Percentiles rank a stretch among this genome's conserved stretches.
These are phyloP conservation scores for Gossypium raimondii DNA, from an alignment of 345 rosid genomes.

Conservation along the genomic window DNA sequence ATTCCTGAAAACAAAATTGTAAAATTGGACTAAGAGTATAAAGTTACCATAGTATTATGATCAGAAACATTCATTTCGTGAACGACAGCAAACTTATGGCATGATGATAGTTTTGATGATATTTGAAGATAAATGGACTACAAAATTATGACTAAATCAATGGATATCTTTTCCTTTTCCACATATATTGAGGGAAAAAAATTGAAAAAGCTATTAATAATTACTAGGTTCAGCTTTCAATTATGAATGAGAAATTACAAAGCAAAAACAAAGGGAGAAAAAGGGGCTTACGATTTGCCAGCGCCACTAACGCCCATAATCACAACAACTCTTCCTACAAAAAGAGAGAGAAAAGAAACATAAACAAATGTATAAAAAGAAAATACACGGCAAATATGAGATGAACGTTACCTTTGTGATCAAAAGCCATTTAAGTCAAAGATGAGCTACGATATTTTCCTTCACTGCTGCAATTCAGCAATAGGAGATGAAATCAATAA, in stretches of 20 bases:
- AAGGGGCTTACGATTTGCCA: conserved; percentile 3
- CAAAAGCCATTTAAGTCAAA: not conserved
- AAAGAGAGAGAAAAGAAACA: not conserved
- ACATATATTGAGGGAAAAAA: not conserved
- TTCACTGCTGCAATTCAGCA: not conserved
- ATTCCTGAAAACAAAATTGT: not conserved
- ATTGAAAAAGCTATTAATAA: not conserved
- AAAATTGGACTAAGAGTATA: not conserved
- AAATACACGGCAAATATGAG: not conserved
- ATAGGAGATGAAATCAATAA: not conserved
- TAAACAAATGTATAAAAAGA: not conserved
- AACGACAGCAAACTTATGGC: not conserved
- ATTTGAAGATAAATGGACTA: not conserved
- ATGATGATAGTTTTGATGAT: not conserved
- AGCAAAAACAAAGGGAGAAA: not conserved
- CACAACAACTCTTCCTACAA: not conserved
- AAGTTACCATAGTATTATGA: not conserved
- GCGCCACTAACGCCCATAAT: conserved; percentile 5
- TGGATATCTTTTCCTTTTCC: not conserved
- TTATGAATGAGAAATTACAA: not conserved
- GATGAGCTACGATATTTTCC: not conserved
- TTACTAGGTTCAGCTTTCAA: not conserved
- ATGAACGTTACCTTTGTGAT: not conserved
- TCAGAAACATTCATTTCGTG: not conserved
- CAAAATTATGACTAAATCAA: not conserved